Conservation (phyloP, 1,284 basidiomycete species). For the Ceratobasidium sp. region DNA sequence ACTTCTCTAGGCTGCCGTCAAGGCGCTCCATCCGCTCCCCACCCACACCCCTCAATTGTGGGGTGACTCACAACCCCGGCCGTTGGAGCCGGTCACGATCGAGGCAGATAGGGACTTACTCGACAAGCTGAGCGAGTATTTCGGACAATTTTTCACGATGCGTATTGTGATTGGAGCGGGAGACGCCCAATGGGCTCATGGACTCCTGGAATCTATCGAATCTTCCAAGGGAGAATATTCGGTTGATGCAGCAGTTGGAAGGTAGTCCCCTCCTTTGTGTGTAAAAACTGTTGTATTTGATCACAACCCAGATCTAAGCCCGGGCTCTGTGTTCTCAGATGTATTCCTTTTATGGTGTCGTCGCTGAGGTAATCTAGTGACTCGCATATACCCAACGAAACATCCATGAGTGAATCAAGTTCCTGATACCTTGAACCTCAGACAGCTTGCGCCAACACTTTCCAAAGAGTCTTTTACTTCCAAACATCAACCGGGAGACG, state of each 20-base stretch:
- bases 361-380: not conserved
- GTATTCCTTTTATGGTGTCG: not conserved
- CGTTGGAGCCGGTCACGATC: slow-evolving; percentile 58
- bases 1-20: slow-evolving; percentile 61
- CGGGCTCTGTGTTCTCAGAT: not conserved
- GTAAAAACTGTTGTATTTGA: not conserved
- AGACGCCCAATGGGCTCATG: slow-evolving; percentile 65
- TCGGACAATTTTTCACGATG: slow-evolving; percentile 69
- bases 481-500: not conserved
- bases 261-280: not conserved
- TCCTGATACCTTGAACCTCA: not conserved
- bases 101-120: slow-evolving; percentile 59
- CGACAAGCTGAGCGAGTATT: slow-evolving; percentile 58
- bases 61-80: slow-evolving; percentile 56
- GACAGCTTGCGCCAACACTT: not conserved
- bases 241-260: slow-evolving; percentile 10
- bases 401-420: too few relatives aligned
- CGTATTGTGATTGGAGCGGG: slow-evolving; percentile 54
- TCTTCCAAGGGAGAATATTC: slow-evolving; percentile 27
- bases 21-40: slow-evolving; percentile 62
- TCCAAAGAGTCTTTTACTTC: not conserved
- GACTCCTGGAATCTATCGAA: slow-evolving; percentile 31
- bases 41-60: slow-evolving; percentile 47
- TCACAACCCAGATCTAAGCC: not conserved
- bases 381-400: too few relatives aligned